A percentile compares a stretch with the other conserved stretches of the same genome.
Conservation (phyloP, 176 grass and related monocot species). For the Eragrostis nindensis region DNA sequence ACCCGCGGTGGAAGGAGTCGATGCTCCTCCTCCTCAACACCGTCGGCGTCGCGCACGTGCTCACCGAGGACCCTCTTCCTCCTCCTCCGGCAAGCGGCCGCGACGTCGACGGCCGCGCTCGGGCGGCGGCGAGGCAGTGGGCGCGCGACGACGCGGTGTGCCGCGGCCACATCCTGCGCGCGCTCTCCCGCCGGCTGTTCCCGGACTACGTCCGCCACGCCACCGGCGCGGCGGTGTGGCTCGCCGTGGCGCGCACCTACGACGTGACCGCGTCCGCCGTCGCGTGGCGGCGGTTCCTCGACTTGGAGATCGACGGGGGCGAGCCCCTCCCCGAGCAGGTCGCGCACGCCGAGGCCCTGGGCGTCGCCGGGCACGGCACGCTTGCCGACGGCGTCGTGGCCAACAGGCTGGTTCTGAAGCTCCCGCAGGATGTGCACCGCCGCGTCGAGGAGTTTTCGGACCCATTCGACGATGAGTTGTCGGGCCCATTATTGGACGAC, state of each 20-base stretch:
- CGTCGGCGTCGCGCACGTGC: slow-evolving; percentile 33
- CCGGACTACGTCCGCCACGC: slow-evolving; percentile 7
- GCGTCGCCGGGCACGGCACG: background rate
- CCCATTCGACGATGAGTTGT: too few species aligned
- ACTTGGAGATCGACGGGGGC: background rate
- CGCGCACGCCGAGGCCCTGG: background rate
- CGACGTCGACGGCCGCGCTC: too few species aligned
- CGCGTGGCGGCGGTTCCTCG: background rate
- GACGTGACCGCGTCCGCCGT: background rate
- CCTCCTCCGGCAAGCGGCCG: background rate
- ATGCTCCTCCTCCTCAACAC: slow-evolving; percentile 44
- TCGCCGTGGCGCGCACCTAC: slow-evolving; percentile 31
- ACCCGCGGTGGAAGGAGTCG: slow-evolving; percentile 47
- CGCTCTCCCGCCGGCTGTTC: slow-evolving; percentile 30
- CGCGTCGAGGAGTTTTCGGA: background rate
- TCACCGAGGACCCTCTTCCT: background rate
- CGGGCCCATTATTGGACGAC: too few species aligned
- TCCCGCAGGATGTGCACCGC: background rate
- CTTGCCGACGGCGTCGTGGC: background rate
- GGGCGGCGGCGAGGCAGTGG: too few species aligned
- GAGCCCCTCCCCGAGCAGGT: slow-evolving; percentile 34
- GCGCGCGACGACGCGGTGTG: slow-evolving; percentile 31
- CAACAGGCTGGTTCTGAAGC: background rate
- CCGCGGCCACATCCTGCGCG: slow-evolving; percentile 37
- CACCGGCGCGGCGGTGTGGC: slow-evolving; percentile 26